Conservation (phyloP, 2,329 filamentous ascomycete genomes). For the Fusarium tuaranense region DNA sequence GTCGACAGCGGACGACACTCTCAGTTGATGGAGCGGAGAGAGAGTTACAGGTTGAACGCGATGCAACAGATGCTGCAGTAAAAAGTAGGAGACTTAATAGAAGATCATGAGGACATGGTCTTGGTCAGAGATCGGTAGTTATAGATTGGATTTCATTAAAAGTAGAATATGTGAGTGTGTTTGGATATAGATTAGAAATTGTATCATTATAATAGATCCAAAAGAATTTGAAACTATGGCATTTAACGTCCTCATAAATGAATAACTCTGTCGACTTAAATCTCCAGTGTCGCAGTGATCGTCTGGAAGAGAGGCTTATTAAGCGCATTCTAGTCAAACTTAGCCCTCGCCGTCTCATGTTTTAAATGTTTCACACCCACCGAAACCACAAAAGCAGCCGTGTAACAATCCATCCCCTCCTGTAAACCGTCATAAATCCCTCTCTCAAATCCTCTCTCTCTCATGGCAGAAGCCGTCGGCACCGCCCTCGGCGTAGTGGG, state of each 20-base stretch:
- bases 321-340: slow-evolving; percentile 13
- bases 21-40: slow-evolving; percentile 64
- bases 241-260: background rate
- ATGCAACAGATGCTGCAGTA: slow-evolving; percentile 60
- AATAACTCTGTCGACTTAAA: background rate
- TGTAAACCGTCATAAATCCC: background rate
- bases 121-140: background rate
- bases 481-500: slow-evolving; percentile 58
- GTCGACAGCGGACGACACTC: slow-evolving; percentile 64
- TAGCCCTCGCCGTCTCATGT: slow-evolving; percentile 3
- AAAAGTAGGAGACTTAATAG: background rate
- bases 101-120: background rate
- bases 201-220: background rate
- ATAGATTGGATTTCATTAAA: background rate
- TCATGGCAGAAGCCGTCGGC: slow-evolving; percentile 54
- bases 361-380: background rate
- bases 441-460: background rate
- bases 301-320: slow-evolving; percentile 15
- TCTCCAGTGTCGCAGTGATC: background rate
- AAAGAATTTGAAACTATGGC: background rate
- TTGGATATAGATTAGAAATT: background rate
- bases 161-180: background rate
- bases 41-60: slow-evolving; percentile 64
- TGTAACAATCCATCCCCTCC: background rate
- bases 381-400: background rate